These are phyloP conservation scores for Aspergillus unguis DNA, from an alignment of 2,329 filamentous ascomycete species.

Conservation along the genomic window DNA sequence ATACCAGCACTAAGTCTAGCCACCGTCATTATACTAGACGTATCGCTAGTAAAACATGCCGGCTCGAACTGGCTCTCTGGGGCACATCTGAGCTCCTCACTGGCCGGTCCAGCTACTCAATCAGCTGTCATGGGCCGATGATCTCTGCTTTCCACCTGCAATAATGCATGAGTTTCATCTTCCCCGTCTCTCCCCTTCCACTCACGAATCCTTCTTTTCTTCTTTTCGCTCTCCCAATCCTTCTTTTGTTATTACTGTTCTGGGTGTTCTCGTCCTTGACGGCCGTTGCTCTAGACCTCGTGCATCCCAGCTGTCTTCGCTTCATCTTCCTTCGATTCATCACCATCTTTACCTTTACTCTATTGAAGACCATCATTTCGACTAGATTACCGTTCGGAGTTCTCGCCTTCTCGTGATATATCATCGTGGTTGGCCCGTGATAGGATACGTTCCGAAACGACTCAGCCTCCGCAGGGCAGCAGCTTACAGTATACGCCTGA, in stretches of 20 bases:
- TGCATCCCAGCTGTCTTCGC: not conserved
- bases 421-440: conserved; percentile 7
- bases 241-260: conserved; percentile 1
- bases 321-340: not conserved
- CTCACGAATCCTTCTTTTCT: conserved; percentile 12
- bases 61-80: too few relatives aligned
- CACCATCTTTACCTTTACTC: not conserved
- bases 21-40: too few relatives aligned
- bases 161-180: conserved; percentile 24
- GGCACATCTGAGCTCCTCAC: conserved; percentile 14
- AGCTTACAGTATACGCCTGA: too few relatives aligned
- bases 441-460: conserved; percentile 9
- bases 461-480: conserved; percentile 10
- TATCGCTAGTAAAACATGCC: too few relatives aligned
- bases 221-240: conserved; percentile 7
- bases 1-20: too few relatives aligned
- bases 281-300: conserved; percentile 4
- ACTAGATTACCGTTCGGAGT: too few relatives aligned
- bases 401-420: not conserved
- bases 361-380: not conserved
- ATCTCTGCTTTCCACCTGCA: conserved; percentile 18
- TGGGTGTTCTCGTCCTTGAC: conserved; percentile 1
- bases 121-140: conserved; percentile 26
- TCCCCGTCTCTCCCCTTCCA: conserved; percentile 3
- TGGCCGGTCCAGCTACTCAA: conserved; percentile 18